Conservation (phyloP, 2,329 filamentous ascomycete genomes). For the Diplodia corticola region DNA sequence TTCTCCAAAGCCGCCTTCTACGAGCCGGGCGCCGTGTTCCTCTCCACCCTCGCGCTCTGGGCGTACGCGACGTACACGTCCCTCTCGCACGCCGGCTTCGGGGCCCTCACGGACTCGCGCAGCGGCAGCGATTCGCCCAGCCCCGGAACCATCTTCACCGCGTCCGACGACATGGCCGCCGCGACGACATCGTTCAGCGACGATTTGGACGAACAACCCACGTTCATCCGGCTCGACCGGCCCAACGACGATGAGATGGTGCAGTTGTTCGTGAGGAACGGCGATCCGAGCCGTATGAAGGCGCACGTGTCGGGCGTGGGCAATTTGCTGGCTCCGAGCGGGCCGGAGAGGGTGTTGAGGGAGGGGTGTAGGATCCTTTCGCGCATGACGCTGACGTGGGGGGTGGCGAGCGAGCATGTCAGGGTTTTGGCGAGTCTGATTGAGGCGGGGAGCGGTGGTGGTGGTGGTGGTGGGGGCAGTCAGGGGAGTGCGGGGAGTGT, state of each 20-base stretch:
- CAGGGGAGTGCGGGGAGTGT: background rate
- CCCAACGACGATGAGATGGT: slow-evolving; percentile 61
- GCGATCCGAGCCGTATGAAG: slow-evolving; percentile 46
- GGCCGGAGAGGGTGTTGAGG: background rate
- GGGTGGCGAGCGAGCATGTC: background rate
- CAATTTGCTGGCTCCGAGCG: slow-evolving; percentile 39
- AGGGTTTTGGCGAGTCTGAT: slow-evolving; percentile 2
- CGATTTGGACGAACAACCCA: too few species aligned
- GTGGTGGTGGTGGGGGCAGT: background rate
- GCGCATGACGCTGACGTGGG: slow-evolving; percentile 9
- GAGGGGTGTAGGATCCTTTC: slow-evolving; percentile 5
- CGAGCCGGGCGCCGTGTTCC: slow-evolving; percentile 48
- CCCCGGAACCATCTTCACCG: background rate
- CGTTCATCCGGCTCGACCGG: slow-evolving; percentile 55
- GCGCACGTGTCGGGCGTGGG: slow-evolving; percentile 56
- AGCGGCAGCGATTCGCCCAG: slow-evolving; percentile 7
- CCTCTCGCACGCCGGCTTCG: background rate
- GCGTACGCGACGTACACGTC: slow-evolving; percentile 38
- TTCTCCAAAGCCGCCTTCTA: slow-evolving; percentile 52
- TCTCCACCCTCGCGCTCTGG: slow-evolving; percentile 52
- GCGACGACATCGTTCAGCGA: background rate
- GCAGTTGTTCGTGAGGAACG: slow-evolving; percentile 56
- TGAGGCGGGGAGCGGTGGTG: too few species aligned
- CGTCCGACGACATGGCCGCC: background rate
- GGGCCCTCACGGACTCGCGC: background rate